Evolutionary conservation across 768 basidiomycete species (phyloP), one percentile per base, ranked within the genome.

Genomic region (Termitomyces sp.): DNA sequence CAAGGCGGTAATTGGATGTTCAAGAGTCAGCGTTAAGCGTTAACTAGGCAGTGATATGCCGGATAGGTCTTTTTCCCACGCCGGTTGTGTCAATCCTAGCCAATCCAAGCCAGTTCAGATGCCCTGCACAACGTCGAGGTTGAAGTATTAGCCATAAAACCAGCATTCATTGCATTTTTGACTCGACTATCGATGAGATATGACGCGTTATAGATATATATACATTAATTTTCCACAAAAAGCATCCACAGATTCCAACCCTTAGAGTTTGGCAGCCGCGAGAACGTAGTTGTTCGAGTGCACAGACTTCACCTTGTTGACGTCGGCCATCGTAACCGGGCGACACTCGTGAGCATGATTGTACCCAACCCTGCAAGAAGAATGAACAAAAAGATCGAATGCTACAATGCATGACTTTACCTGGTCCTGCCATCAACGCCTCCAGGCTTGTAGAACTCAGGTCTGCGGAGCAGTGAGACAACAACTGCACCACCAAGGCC

Each of bases 401-500:
- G 9, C 35, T 40, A 44, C 22, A 58, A 30, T 16, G 22, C 22
- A 12, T 18, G 58, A 46, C 24, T 73, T 43, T 61, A 84, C 88
- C 90, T 82, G 40, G 77, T 72, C 58, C 85, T 74, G 4, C 91
- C 90, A 60, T 93, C 90, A 5, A 66, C 62, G 0, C 88, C 85
- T n/a, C 83, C 84, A 6, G 80, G 69, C 55, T 80, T 77, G 70
- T 73, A 94, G 70, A 93, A 93, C 58, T 88, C 86, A 0, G 92
- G 92, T 20, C 90, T 79, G 26, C 87, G 83, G 32, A 93, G 75
- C 13, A 93, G 74, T 33, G 85, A 87, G 49, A 90, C 84, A 28
- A 92, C 89, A 3, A 83, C 88, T 14, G 90, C 89, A 49, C 88
- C 87, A 54, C 91, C 92, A 24, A 92, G 78, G 14, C 90, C 92